Evolutionary conservation across 257 asterid species (phyloP), one percentile per base, ranked within the genome.

Genomic region (Nicotiana undulata): DNA sequence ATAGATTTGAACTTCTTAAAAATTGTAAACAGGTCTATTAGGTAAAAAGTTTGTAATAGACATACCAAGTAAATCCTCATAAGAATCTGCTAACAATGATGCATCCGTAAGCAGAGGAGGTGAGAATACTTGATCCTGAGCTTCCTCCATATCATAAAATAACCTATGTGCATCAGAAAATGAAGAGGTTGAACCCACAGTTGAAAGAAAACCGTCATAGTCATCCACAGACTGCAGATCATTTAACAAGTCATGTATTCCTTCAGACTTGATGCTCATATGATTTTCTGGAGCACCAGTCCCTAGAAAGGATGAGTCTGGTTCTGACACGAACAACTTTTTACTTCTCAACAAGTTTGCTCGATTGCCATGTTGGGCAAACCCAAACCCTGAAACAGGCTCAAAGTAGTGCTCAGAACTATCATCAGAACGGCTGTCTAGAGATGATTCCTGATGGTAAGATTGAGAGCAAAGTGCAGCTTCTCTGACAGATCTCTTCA

Each of bases 51-150:
- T 75, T 53, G 59, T 18, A 22, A 81, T 20, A n/a, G 61, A 40
- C 94, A 37, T 89, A 96, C 99, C 99, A 79, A 96, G 98, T 87
- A 96, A 89, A 88, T 96, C 99, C 85, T 94, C 99, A 3, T 96
- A 96, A 64, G 94, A 84, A 87, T 96, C 99, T 8, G 88, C 92
- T 76, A 91, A 82, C 63, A 95, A 86, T 70, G 97, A 87, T 10
- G 94, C 72, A 82, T 94, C 98, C 94, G 91, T 94, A 46, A 96
- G 86, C 81, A 96, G 87, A 80, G 98, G 98, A 83, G 98, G 99
- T 72, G 99, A 96, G 83, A 94, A 93, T 80, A 91, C 97, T 90
- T 92, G 97, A 86, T 92, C 97, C 75, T 85, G 93, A 83, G 86
- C 86, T 79, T 92, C 99, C 85, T 88, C 97, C 85, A 85, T 46